A percentile compares a stretch with the other conserved stretches of the same genome.
Conservation (phyloP, 257 asterid species). For the Echites panduratus region DNA sequence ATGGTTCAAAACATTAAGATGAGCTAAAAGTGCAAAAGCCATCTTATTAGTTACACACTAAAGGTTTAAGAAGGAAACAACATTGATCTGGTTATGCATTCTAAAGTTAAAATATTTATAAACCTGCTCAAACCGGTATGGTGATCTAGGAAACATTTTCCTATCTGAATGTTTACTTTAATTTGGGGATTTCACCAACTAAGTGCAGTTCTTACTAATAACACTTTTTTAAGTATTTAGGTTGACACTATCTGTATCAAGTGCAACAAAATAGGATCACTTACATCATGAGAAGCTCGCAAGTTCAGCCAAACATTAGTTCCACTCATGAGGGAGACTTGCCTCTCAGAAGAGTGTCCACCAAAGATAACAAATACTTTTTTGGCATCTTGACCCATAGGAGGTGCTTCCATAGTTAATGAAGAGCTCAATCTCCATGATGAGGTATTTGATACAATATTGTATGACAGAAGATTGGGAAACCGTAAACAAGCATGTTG, state of each 20-base stretch:
- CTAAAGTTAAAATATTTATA: neutral
- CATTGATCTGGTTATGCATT: neutral
- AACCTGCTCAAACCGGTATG: neutral
- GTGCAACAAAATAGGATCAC: constrained; percentile 19
- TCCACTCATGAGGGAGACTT: constrained; percentile 96
- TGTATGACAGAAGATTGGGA: constrained; percentile 43
- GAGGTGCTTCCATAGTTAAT: constrained; percentile 23
- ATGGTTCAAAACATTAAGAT: neutral
- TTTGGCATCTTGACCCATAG: constrained; percentile 21
- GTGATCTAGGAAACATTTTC: neutral
- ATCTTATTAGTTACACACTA: neutral
- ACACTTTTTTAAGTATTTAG: neutral
- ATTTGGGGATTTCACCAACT: neutral
- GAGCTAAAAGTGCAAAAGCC: neutral
- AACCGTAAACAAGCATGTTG: constrained; percentile 83
- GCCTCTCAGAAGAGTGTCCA: constrained; percentile 84
- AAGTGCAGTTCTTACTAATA: neutral
- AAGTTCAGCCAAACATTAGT: constrained; percentile 90
- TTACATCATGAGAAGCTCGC: constrained; percentile 74
- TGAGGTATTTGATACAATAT: constrained; percentile 41
- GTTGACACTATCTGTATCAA: neutral
- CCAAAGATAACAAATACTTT: constrained; percentile 81
- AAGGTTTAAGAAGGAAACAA: neutral
- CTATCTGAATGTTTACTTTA: neutral
- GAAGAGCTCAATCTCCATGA: constrained; percentile 32